phyloP scores from a whole-genome alignment of 805 yeast species.

The Ogataea ramenticola region DNA sequence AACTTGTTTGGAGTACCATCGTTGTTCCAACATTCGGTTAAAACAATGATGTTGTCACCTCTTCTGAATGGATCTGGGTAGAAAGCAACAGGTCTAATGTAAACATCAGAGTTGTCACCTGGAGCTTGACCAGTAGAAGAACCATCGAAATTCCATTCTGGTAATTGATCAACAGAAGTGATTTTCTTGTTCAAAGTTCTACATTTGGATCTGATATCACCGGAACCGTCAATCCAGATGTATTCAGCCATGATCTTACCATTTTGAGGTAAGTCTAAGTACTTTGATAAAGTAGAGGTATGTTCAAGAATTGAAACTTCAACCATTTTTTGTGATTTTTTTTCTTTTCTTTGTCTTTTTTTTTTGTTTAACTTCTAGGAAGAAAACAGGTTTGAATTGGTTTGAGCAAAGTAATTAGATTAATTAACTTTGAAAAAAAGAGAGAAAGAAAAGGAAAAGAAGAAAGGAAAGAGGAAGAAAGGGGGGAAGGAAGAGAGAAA shows the following conservation, averaged over 20 bases:
- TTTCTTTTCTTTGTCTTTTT: background rate
- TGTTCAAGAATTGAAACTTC: constrained; percentile 43
- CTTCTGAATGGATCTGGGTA: constrained; percentile 97
- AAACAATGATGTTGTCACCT: constrained; percentile 93
- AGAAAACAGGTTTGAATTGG: background rate
- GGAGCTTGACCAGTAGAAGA: constrained; percentile 98
- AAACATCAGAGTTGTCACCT: constrained; percentile 93
- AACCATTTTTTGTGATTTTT: constrained; percentile 9
- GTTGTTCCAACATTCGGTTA: constrained; percentile 95
- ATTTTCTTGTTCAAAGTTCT: constrained; percentile 72
- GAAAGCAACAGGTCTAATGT: constrained; percentile 90
- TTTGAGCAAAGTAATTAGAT: background rate
- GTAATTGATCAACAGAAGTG: constrained; percentile 72
- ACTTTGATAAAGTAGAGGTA: constrained; percentile 77
- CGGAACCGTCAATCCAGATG: constrained; percentile 95
- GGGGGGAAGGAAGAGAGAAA: background rate
- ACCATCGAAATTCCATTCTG: constrained; percentile 99
- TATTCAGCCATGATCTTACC: constrained; percentile 91
- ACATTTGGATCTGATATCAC: constrained; percentile 89
- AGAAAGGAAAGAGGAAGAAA: background rate
- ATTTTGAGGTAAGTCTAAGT: constrained; percentile 74
- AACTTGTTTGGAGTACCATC: constrained; percentile 99
- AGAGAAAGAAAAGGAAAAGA: background rate
- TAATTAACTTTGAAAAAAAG: background rate
- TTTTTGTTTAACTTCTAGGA: background rate